A percentile compares a stretch with the other conserved stretches of the same genome.
Conservation (phyloP, 192 early-diverging fungal species). For the Fimicolochytrium jonesii region DNA sequence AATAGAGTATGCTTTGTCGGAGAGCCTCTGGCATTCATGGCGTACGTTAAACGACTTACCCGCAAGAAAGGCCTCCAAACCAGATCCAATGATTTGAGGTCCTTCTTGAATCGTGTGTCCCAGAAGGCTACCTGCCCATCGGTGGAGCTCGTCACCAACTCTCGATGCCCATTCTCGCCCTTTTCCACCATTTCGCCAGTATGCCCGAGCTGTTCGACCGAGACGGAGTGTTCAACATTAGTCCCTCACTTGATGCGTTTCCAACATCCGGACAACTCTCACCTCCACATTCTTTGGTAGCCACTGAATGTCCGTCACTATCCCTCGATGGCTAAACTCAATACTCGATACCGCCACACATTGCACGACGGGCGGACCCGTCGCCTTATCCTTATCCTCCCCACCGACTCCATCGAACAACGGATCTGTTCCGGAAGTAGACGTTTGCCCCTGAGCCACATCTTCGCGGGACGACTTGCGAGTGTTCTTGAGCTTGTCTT, state of each 20-base stretch:
- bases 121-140: slow-evolving; percentile 58
- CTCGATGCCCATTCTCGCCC: slow-evolving; percentile 44
- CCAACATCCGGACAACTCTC: background rate
- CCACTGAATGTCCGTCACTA: slow-evolving; percentile 54
- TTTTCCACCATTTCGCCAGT: slow-evolving; percentile 44
- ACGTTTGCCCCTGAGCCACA: slow-evolving; percentile 11
- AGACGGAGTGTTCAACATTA: too few species aligned
- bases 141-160: slow-evolving; percentile 50
- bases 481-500: slow-evolving; percentile 50
- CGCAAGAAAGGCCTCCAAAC: slow-evolving; percentile 56
- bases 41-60: slow-evolving; percentile 4
- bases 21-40: background rate
- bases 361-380: slow-evolving; percentile 35
- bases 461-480: slow-evolving; percentile 38
- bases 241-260: too few species aligned
- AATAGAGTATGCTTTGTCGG: background rate
- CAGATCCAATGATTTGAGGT: slow-evolving; percentile 49
- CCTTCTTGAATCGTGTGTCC: slow-evolving; percentile 59
- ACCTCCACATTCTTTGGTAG: slow-evolving; percentile 51
- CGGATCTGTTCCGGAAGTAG: too few species aligned
- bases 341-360: slow-evolving; percentile 52
- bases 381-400: slow-evolving; percentile 22
- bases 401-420: too few species aligned
- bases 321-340: slow-evolving; percentile 46
- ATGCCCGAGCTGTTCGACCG: slow-evolving; percentile 23